Base-by-base conservation (phyloP, 495 filamentous ascomycete genomes). In the Parathielavia hyrcaniae region DNA sequence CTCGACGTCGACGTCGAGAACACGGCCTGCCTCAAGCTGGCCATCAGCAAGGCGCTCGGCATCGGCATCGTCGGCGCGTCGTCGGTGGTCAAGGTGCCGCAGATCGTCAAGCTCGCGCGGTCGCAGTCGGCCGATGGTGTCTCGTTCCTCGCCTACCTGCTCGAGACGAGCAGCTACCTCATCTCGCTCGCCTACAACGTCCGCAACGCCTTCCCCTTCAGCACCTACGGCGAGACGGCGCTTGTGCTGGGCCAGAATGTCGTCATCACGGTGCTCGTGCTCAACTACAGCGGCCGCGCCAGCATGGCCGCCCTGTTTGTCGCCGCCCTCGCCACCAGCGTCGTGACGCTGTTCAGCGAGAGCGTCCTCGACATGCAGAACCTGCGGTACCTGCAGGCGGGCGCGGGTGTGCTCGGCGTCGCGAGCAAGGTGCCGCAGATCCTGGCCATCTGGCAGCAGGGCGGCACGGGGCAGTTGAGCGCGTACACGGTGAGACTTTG, bases 381-480 rank as follows among this genome's bases (percentile, higher is more conserved):
- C 30, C 77, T 98, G 75, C 74, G 82, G 20, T 86, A 85, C 68
- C 69, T 95, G 62, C 93, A 97, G 76, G 87, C 86, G 4, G 89
- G 86, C 58, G 91, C 91, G 0, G 93, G 92, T 19, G 79, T 84
- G 34, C 69, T 98, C 57, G 82, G 87, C 32, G 81, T 96, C 36
- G 87, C 86, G 26, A 93, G 89, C 76, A 97, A 97, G 79, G 68
- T 88, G 51, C 95, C 93, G 58, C 93, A 97, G 79, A 96, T 97
- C 63, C 76, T 79, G 53, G 84, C 88, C 23, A 88, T 96, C 69
- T 90, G 83, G 76, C 78, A 79, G 59, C 73, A 95, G 69, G 91
- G 90, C 23, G 86, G 89, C 39, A 98, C 93, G 13, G 93, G 93
- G 50, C 92, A 97, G 79, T 76, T 98, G 68, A 95, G 89, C 69